Percentiles rank a stretch among this genome's conserved stretches.
These are phyloP conservation scores for Pisolithus marmoratus DNA, from an alignment of 768 basidiomycete species.

Conservation along the genomic window DNA sequence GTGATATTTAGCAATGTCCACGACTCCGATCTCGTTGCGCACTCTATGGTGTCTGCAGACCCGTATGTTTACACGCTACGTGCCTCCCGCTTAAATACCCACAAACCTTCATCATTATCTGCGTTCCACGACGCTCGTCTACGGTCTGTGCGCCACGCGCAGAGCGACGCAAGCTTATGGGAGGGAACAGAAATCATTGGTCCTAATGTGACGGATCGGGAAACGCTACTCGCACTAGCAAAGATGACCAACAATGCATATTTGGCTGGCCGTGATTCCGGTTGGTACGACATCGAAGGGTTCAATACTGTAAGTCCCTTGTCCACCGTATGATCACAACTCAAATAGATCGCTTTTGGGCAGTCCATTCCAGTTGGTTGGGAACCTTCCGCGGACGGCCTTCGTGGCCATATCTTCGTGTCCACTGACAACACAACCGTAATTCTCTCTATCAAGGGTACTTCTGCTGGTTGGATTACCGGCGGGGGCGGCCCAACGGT, in stretches of 20 bases:
- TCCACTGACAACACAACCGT: constrained; percentile 79
- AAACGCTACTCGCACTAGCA: constrained; percentile 69
- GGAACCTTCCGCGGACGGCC: constrained; percentile 83
- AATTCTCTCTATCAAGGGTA: constrained; percentile 89
- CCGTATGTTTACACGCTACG: constrained; percentile 38
- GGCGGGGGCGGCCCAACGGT: constrained; percentile 78
- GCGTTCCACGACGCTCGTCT: constrained; percentile 30
- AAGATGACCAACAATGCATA: constrained; percentile 93
- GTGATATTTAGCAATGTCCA: constrained; percentile 55
- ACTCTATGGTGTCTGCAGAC: constrained; percentile 18
- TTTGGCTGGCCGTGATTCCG: constrained; percentile 38
- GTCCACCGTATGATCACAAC: neutral
- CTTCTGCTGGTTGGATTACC: constrained; percentile 63
- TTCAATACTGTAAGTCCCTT: constrained; percentile 53
- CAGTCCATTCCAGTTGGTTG: constrained; percentile 81
- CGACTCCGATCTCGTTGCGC: constrained; percentile 24
- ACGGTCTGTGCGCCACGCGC: constrained; percentile 32
- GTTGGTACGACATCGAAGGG: constrained; percentile 68
- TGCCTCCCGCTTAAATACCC: constrained; percentile 34
- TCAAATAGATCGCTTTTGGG: neutral
- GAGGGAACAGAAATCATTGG: constrained; percentile 53
- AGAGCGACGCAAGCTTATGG: constrained; percentile 51
- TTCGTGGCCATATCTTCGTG: constrained; percentile 91
- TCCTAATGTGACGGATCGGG: constrained; percentile 69
- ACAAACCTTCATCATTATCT: constrained; percentile 40